Evolutionary conservation across 2,329 filamentous ascomycete genomes (phyloP), one percentile per base, ranked within the genome.

Genomic region (Sporothrix pseudoabietina): DNA sequence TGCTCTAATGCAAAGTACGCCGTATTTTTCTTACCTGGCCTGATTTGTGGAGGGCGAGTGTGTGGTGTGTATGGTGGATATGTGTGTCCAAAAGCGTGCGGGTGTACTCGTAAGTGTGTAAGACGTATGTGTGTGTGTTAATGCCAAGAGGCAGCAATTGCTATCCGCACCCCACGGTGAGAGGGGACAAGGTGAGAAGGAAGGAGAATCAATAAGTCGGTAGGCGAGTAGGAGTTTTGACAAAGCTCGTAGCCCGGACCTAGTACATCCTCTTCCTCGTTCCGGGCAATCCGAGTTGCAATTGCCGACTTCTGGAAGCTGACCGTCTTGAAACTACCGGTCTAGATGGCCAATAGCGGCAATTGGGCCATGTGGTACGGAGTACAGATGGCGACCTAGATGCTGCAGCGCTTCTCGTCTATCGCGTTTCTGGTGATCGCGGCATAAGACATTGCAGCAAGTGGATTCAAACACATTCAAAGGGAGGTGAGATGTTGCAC

Each of bases 121-220:
- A n/a, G n/a, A n/a, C n/a, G n/a, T 30, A 19, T 26, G n/a, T 14
- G 32, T 22, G 59, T 7, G n/a, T 65, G 59, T 26, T 10, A 22
- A 22, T 44, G n/a, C 59, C 59, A 65, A 65, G 59, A 63, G n/a
- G n/a, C 19, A 44, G n/a, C 32, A n/a, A 26, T 26, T 41, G 19
- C 59, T 65, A 65, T 26, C 59, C 35, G 7, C 59, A 65, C 59
- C 59, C 59, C 59, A 65, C 59, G 59, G 59, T 65, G 59, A 65
- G 59, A 32, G 19, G 30, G 4, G 16, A 44, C 35, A 65, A 26
- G 59, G 61, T 66, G 39, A 47, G n/a, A 47, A 30, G 39, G 16
- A 5, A 22, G 12, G 12, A 4, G 4, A 22, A 44, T 22, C 14
- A 16, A 65, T 8, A 47, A n/a, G 6, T 39, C 39, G 35, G 39